A percentile compares a stretch with the other conserved stretches of the same genome.
Evolutionary conservation across 495 filamentous ascomycete species (phyloP).

Genomic region (Aspergillus sparsus): DNA sequence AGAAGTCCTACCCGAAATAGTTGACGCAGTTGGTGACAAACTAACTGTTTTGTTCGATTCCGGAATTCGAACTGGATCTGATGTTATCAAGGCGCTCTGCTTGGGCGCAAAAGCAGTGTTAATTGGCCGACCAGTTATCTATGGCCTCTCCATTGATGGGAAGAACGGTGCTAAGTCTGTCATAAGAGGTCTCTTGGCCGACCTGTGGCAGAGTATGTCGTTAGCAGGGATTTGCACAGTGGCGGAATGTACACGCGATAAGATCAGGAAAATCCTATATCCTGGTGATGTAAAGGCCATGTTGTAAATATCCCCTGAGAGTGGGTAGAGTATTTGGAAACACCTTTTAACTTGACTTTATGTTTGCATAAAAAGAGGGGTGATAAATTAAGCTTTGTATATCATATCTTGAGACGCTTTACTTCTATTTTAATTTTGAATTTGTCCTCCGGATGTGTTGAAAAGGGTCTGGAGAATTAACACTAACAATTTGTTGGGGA

Average conservation of each 20-base stretch:
- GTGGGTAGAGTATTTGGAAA: background rate
- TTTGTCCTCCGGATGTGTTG: background rate
- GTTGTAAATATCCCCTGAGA: conserved; percentile 26
- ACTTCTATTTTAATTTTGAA: background rate
- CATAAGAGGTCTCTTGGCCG: conserved; percentile 56
- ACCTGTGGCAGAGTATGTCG: conserved; percentile 62
- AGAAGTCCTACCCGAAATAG: conserved; percentile 66
- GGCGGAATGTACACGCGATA: conserved; percentile 50
- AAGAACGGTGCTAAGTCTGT: conserved; percentile 60
- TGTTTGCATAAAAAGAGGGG: background rate
- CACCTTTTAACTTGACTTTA: no score
- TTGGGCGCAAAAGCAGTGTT: conserved; percentile 87
- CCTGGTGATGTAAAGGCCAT: conserved; percentile 52
- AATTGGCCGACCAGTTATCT: conserved; percentile 83
- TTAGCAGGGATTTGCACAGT: conserved; percentile 56
- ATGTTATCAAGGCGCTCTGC: conserved; percentile 83
- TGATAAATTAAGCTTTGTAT: background rate
- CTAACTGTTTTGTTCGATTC: conserved; percentile 65
- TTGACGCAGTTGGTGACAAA: conserved; percentile 55
- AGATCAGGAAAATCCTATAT: conserved; percentile 55
- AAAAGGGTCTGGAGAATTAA: background rate
- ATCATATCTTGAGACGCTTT: no score
- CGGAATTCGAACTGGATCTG: conserved; percentile 60
- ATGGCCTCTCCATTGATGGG: conserved; percentile 68
- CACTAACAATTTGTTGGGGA: conserved; percentile 18